Evolutionary conservation across 306 rosid species (phyloP), one percentile per base, ranked within the genome.

Genomic region (Cotoneaster glaucophyllus): DNA sequence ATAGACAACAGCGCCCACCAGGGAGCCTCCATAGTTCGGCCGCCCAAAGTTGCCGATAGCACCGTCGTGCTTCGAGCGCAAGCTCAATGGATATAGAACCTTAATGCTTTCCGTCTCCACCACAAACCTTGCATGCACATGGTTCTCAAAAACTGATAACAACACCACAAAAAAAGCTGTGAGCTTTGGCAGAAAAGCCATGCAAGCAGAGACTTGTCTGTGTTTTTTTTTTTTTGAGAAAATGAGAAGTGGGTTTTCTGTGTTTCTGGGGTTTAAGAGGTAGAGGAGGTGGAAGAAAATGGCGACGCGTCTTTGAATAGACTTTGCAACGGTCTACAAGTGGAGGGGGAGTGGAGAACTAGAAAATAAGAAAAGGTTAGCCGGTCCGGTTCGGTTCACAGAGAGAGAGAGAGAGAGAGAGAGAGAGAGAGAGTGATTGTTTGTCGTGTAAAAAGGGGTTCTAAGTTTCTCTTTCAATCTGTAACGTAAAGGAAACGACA

Each of bases 1-100:
- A 80, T 95, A 90, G 34, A 85, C 79, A 18, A 92, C 86, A 18
- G 90, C 79, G 14, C 99, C 99, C 11, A 89, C 78, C 8, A 95
- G 69, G 74, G 69, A 95, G 1, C 97, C 99, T 56, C 99, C 99
- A 69, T 95, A 95, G 63, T 92, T 89, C 0, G 99, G 99, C 59
- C 92, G 59, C n/a, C 99, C 99, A 41, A 95, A 95, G 86, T 95
- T 95, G 6, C 84, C 97, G 19, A 90, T 86, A 1, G 99, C 89
- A 11, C 93, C 97, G 26, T 90, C 92, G 5, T 52, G 90, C 73
- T 86, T 90, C 0, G 85, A 50, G 64, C 82, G 65, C 26, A 88
- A 15, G 10, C 69, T 69, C 21, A 58, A 54, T 0, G 99, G 99
- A n/a, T 88, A 88, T 1, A 95, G 74, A 65, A 95, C 87, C 1